Conservation (phyloP, 2,329 filamentous ascomycete genomes). For the Macrophomina pseudophaseolina region DNA sequence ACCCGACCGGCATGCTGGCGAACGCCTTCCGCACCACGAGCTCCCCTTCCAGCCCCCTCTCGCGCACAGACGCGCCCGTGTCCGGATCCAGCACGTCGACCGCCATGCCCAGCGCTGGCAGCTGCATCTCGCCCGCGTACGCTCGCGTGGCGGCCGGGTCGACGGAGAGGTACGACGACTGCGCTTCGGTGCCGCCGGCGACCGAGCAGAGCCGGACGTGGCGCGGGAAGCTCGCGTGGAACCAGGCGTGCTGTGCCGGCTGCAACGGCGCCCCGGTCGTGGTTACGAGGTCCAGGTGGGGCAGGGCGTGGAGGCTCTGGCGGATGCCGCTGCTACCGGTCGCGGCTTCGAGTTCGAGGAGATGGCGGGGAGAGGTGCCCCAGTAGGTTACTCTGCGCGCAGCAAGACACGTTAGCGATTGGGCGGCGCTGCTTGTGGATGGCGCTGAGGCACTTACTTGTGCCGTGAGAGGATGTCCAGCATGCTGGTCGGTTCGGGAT, state of each 20-base stretch:
- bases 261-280: conserved; percentile 84
- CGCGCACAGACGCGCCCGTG: conserved; percentile 65
- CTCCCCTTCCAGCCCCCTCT: conserved; percentile 62
- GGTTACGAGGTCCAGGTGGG: conserved; percentile 64
- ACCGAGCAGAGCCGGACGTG: conserved; percentile 74
- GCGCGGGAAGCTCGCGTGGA: conserved; percentile 74
- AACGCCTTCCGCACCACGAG: conserved; percentile 73
- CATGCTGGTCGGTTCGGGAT: conserved; percentile 69
- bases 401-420: conserved; percentile 28
- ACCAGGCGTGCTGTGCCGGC: conserved; percentile 79
- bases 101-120: background rate
- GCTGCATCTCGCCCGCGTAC: conserved; percentile 54
- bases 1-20: conserved; percentile 71
- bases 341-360: conserved; percentile 65
- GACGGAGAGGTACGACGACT: background rate
- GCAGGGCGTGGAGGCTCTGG: conserved; percentile 66
- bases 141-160: conserved; percentile 66
- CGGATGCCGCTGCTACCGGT: background rate
- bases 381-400: conserved; percentile 72
- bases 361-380: conserved; percentile 77
- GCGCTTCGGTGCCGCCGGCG: conserved; percentile 64
- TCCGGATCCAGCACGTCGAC: conserved; percentile 68
- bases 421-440: background rate
- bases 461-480: conserved; percentile 60
- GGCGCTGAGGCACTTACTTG: background rate